Evolutionary conservation across 805 yeast species (phyloP), one percentile per base, ranked within the genome.

Genomic region (Saccharomycopsis sp.): DNA sequence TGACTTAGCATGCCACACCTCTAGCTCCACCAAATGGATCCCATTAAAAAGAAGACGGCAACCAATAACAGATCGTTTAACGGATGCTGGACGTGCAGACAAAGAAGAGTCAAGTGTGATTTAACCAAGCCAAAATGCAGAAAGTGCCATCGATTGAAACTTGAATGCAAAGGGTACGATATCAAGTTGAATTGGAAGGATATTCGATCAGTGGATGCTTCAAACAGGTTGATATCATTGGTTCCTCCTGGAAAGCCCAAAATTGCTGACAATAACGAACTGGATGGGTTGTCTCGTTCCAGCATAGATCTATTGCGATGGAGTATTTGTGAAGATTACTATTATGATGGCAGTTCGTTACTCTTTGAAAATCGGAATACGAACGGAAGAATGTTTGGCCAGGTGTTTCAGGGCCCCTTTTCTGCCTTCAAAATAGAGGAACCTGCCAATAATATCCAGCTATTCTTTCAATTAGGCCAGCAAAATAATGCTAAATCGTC

Each of bases 121-220:
- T 44, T 50, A 20, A 24, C 41, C n/a, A 51, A 47, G 23, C 56
- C 58, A 12, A 51, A 38, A 14, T 59, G 62, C 20, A 9, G 15
- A 38, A 56, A 53, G 8, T 59, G 62, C 54, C 20, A 23, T 15
- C 34, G 25, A 29, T 15, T 44, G 5, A 50, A 51, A 9, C 25
- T 53, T 3, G 22, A 47, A 7, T 59, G 62, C 22, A 38, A 55
- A 17, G 60, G 60, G 8, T 59, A 56, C 35, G 53, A 17, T 8
- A 41, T 57, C 25, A 47, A 47, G 22, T 51, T 59, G n/a, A 59
- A 41, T 23, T 59, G 62, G 58, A 52, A 52, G 7, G 47, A 50
- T 44, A 9, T 52, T 15, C 51, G 53, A 2, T 22, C 25, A 50
- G 15, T 50, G 22, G 25, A 15, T 14, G 7, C 14, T 22, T 50